A percentile compares a stretch with the other conserved stretches of the same genome.
Conservation (phyloP, 345 rosid genomes). For the Eucalyptus marginata region DNA sequence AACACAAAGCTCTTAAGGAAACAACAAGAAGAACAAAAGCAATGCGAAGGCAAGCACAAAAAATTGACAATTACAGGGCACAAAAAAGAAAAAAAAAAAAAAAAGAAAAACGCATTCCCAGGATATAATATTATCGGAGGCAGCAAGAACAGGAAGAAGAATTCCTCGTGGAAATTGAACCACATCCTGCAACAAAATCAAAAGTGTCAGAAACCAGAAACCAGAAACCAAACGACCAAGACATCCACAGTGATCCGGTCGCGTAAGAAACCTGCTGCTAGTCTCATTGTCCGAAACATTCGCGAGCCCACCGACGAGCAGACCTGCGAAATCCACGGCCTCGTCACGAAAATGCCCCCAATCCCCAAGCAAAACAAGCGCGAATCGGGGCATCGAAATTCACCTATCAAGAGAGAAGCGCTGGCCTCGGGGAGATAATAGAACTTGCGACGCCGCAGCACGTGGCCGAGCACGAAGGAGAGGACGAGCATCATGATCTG, state of each 20-base stretch:
- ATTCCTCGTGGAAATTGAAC: constrained; percentile 98
- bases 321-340: constrained; percentile 21
- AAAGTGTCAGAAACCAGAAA: background rate
- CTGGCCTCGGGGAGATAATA: constrained; percentile 98
- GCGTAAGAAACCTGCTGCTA: constrained; percentile 53
- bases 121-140: constrained; percentile 99
- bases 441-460: constrained; percentile 93
- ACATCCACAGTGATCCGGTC: background rate
- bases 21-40: background rate
- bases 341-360: background rate
- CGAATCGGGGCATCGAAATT: background rate
- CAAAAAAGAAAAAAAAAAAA: no score
- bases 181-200: constrained; percentile 45
- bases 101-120: background rate
- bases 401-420: constrained; percentile 96
- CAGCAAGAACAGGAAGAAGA: constrained; percentile 85
- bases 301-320: constrained; percentile 88
- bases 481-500: constrained; percentile 99
- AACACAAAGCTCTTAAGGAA: constrained; percentile 42
- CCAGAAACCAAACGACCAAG: background rate
- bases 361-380: background rate
- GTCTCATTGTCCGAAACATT: constrained; percentile 85
- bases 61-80: background rate
- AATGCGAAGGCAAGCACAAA: background rate
- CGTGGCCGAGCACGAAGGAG: constrained; percentile 93